phyloP scores from a whole-genome alignment of 1,139 yeast genomes.

The Pichia sp. region DNA sequence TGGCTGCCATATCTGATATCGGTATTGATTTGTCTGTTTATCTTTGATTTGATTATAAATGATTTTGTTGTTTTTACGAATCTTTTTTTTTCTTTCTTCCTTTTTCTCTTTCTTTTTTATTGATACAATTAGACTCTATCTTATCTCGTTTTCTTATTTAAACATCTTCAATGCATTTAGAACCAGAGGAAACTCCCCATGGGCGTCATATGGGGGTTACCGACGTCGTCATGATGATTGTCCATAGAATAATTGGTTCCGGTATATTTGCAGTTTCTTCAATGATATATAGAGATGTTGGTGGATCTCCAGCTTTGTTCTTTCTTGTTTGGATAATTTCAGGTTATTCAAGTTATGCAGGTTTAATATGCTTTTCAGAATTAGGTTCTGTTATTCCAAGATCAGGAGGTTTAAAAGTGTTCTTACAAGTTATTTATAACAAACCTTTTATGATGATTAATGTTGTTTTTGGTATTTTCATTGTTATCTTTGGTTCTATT shows the following conservation, averaged over 20 bases:
- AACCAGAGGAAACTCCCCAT: slow-evolving; percentile 55
- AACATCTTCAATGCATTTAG: slow-evolving; percentile 26
- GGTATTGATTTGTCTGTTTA: no score
- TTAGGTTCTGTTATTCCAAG: slow-evolving; percentile 65
- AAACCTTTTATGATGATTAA: slow-evolving; percentile 55
- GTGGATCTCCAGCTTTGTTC: slow-evolving; percentile 57
- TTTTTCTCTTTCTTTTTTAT: neutral
- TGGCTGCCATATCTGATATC: no score
- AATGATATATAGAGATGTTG: slow-evolving; percentile 59
- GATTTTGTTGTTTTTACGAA: no score
- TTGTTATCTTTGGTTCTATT: slow-evolving; percentile 58
- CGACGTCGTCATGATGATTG: slow-evolving; percentile 57
- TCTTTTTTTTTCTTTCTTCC: no score
- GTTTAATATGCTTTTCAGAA: slow-evolving; percentile 59
- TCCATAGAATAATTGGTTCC: slow-evolving; percentile 68
- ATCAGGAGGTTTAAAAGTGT: slow-evolving; percentile 70
- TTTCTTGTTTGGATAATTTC: slow-evolving; percentile 58
- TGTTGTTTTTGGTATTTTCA: slow-evolving; percentile 51
- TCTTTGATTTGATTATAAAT: no score
- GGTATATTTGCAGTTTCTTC: slow-evolving; percentile 73
- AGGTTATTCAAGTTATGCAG: slow-evolving; percentile 57
- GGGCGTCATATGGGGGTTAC: slow-evolving; percentile 68
- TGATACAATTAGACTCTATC: neutral
- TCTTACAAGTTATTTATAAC: slow-evolving; percentile 58
- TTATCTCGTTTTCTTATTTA: no score